phyloP scores from a whole-genome alignment of 192 early-diverging fungal genomes.

The Jimgerdemannia lactiflua region DNA sequence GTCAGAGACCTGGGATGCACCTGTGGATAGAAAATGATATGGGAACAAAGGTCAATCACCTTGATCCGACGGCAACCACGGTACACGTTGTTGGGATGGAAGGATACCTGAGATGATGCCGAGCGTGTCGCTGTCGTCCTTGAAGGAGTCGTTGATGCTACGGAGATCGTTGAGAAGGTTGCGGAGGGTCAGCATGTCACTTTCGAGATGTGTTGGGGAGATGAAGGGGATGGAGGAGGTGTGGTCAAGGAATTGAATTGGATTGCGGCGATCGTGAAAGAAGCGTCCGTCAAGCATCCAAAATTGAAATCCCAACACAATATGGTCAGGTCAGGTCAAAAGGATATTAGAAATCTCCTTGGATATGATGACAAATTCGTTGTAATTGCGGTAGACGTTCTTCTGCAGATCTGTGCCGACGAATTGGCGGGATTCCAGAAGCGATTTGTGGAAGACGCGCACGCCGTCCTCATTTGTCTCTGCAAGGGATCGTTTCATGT shows the following conservation, averaged over 20 bases:
- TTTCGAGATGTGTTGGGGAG: conserved; percentile 45
- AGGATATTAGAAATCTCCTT: conserved; percentile 70
- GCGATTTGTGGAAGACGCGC: conserved; percentile 46
- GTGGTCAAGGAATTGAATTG: background rate
- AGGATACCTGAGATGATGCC: background rate
- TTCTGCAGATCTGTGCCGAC: conserved; percentile 71
- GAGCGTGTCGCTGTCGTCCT: conserved; percentile 7
- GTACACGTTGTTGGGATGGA: background rate
- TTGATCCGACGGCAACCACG: too few species aligned
- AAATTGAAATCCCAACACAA: background rate
- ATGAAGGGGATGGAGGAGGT: conserved; percentile 16
- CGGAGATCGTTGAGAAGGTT: conserved; percentile 66
- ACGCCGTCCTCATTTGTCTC: conserved; percentile 56
- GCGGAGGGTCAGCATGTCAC: conserved; percentile 70
- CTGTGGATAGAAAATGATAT: background rate
- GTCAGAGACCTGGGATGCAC: conserved; percentile 9
- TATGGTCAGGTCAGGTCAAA: conserved; percentile 3
- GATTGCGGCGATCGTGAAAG: background rate
- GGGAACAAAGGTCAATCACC: too few species aligned
- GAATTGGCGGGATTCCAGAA: conserved; percentile 63
- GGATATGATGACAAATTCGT: conserved; percentile 81
- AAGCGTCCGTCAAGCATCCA: background rate
- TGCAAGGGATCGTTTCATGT: conserved; percentile 49
- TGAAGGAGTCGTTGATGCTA: conserved; percentile 43
- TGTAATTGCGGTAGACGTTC: conserved; percentile 86